These are phyloP conservation scores for Pneumocystis murina DNA, from an alignment of 1,139 yeast genomes.

Conservation along the genomic window DNA sequence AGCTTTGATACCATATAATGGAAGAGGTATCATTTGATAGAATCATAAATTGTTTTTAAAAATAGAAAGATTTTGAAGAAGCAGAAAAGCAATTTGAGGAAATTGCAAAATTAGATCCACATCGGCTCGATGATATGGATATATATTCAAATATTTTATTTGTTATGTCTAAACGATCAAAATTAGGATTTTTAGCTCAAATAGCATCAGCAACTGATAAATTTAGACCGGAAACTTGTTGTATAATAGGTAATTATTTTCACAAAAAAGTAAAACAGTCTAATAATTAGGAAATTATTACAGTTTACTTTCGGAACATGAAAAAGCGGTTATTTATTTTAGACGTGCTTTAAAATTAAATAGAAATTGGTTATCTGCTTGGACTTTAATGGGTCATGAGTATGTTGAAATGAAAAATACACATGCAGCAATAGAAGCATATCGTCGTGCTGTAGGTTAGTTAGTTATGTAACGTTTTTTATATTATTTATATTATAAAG, in stretches of 20 bases:
- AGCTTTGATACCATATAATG: slow-evolving; percentile 67
- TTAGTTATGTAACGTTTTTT: neutral
- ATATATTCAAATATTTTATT: slow-evolving; percentile 83
- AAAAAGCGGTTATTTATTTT: slow-evolving; percentile 83
- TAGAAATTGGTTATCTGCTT: slow-evolving; percentile 72
- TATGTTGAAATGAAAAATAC: slow-evolving; percentile 90
- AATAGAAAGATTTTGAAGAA: slow-evolving; percentile 51
- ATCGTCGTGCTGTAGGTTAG: slow-evolving; percentile 62
- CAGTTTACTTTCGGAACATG: slow-evolving; percentile 84
- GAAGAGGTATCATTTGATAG: slow-evolving; percentile 10
- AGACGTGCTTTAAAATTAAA: slow-evolving; percentile 75
- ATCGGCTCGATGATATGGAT: slow-evolving; percentile 78
- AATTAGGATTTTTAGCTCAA: slow-evolving; percentile 76
- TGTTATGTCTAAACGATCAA: slow-evolving; percentile 80
- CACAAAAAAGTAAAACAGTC: neutral
- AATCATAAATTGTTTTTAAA: neutral
- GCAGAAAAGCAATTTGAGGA: slow-evolving; percentile 72
- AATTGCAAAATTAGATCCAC: slow-evolving; percentile 62
- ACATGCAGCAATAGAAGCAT: slow-evolving; percentile 94
- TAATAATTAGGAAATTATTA: slow-evolving; percentile 44
- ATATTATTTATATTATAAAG: slow-evolving; percentile 19
- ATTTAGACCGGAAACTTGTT: slow-evolving; percentile 88
- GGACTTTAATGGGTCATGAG: slow-evolving; percentile 99
- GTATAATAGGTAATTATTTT: slow-evolving; percentile 48
- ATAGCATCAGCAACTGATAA: slow-evolving; percentile 69